Evolutionary conservation across 164 flowering plant genomes (phyloP).

Genomic region (Hamamelis virginiana): DNA sequence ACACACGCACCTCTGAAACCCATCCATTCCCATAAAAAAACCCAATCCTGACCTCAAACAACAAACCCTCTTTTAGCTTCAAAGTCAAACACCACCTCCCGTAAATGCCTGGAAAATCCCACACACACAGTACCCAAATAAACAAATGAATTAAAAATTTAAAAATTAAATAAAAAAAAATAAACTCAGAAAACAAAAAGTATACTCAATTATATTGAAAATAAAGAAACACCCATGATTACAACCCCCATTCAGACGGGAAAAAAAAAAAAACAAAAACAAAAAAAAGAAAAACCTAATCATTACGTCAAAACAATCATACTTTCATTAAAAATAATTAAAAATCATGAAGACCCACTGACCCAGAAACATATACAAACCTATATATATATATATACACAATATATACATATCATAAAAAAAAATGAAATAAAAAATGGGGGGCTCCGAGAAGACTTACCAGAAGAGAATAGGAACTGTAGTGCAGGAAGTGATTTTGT

Average conservation of each 20-base stretch:
- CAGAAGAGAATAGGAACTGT: no score
- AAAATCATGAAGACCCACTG: neutral
- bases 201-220: slow-evolving; percentile 17
- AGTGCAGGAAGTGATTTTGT: no score
- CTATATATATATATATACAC: no score
- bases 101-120: slow-evolving; percentile 36
- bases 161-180: no score
- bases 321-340: neutral
- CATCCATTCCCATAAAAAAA: neutral
- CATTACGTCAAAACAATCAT: slow-evolving; percentile 16
- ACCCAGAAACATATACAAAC: neutral
- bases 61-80: slow-evolving; percentile 20
- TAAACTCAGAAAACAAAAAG: neutral
- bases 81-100: slow-evolving; percentile 50
- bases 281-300: slow-evolving; percentile 12
- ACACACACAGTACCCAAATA: slow-evolving; percentile 15
- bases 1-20: slow-evolving; percentile 7
- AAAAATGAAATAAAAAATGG: no score
- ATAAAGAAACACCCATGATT: slow-evolving; percentile 25
- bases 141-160: slow-evolving; percentile 5
- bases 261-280: no score
- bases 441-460: neutral
- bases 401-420: neutral
- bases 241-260: slow-evolving; percentile 22
- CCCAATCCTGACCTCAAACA: neutral